Evolutionary conservation across 1,139 yeast genomes (phyloP), one percentile per base, ranked within the genome.

Genomic region (Magnusiomyces starmeri): DNA sequence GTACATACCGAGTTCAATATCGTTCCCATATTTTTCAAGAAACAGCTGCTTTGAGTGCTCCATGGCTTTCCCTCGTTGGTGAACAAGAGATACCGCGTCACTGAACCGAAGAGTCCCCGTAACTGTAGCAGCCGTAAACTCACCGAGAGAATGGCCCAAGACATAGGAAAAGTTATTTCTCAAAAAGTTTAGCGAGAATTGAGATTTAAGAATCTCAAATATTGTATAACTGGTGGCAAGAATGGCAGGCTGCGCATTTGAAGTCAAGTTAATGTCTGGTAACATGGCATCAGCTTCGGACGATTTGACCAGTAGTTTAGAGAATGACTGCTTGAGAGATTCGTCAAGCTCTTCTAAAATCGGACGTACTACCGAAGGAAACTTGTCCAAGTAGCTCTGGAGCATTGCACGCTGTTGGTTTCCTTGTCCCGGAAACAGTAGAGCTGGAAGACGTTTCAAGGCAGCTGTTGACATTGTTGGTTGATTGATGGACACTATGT

Each of bases 101-200:
- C 65, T 55, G 12, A 78, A 63, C 37, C 70, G 64, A 20, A 79
- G 59, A 2, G 68, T 65, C 0, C 79, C 80, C 14, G 76, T 67
- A 8, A 77, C 69, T 1, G 73, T 63, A 51, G 76, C 66, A 0
- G 83, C 82, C 1, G 83, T 69, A 60, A 77, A 81, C 62, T 81
- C 85, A 2, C 86, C 86, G 14, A 81, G 67, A 2, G 85, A 81
- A 62, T 82, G 86, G 44, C 86, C 86, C 57, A 78, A 57, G 1
- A 75, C 54, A 53, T 58, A 71, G 14, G 61, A 55, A 18, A 59
- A 49, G 24, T 56, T 47, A 4, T 49, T 44, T 21, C 64, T 59
- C 46, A 66, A 57, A 53, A 63, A 64, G 27, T 39, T 32, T 22
- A 48, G 46, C 2, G 26, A 41, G 51, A 10, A 65, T 46, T 24